Evolutionary conservation across 2,329 filamentous ascomycete species (phyloP).

Genomic region (Epichloe coenophiala): DNA sequence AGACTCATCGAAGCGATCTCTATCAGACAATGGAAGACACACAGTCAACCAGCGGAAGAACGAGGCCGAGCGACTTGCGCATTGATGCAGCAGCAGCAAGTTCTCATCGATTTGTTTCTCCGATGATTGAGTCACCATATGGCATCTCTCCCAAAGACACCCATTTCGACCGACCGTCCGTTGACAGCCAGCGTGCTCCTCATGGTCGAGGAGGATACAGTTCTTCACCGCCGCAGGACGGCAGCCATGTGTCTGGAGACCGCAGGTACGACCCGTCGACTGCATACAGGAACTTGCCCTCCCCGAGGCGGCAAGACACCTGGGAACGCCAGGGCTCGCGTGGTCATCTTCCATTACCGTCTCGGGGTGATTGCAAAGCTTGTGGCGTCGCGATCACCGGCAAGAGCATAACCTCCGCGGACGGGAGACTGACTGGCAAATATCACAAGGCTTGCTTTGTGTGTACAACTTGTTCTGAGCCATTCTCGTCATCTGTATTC

Average conservation of each 20-base stretch:
- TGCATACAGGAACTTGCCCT: neutral
- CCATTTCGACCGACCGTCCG: slow-evolving; percentile 4
- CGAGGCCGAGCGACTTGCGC: slow-evolving; percentile 16
- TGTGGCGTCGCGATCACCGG: slow-evolving; percentile 68
- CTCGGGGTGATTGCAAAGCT: slow-evolving; percentile 69
- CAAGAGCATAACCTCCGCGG: slow-evolving; percentile 87
- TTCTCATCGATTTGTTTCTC: slow-evolving; percentile 12
- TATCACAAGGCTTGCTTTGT: slow-evolving; percentile 95
- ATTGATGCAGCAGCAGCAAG: slow-evolving; percentile 20
- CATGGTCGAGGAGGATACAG: slow-evolving; percentile 4
- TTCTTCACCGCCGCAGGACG: slow-evolving; percentile 1
- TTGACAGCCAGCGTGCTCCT: neutral
- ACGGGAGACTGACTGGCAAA: slow-evolving; percentile 79
- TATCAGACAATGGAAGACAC: slow-evolving; percentile 43
- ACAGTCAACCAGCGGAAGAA: slow-evolving; percentile 32
- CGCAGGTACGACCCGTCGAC: neutral
- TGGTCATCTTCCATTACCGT: slow-evolving; percentile 26
- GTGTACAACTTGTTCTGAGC: slow-evolving; percentile 67
- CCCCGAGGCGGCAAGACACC: neutral
- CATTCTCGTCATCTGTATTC: slow-evolving; percentile 80
- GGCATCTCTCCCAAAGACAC: slow-evolving; percentile 13
- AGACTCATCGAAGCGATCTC: slow-evolving; percentile 26
- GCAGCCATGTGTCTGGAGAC: neutral
- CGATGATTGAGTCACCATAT: slow-evolving; percentile 16
- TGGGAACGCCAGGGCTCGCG: slow-evolving; percentile 21